Evolutionary conservation across 495 filamentous ascomycete species (phyloP).

Genomic region (Penicillium malachiteum): DNA sequence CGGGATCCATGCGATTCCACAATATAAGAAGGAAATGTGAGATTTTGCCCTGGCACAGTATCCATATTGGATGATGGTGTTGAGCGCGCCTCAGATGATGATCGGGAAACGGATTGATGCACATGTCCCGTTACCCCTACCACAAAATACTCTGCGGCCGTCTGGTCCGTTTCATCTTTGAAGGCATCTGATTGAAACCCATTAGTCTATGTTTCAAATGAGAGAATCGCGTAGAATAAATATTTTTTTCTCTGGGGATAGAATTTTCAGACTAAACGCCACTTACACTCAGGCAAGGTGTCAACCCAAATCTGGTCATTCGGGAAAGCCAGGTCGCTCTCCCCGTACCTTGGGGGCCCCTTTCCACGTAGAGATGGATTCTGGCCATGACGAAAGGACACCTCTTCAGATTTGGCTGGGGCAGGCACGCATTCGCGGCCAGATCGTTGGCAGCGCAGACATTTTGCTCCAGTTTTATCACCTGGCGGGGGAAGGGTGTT

Average conservation of each 20-base stretch:
- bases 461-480: constrained; percentile 43
- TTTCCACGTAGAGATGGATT: constrained; percentile 41
- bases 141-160: constrained; percentile 42
- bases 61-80: constrained; percentile 30
- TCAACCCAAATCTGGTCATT: constrained; percentile 40
- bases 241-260: neutral
- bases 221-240: neutral
- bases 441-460: constrained; percentile 44
- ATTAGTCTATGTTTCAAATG: neutral
- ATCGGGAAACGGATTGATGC: constrained; percentile 20
- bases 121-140: constrained; percentile 22
- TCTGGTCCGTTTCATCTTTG: constrained; percentile 45
- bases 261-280: neutral
- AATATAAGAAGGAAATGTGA: constrained; percentile 11
- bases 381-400: constrained; percentile 46
- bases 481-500: constrained; percentile 18
- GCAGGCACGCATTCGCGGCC: constrained; percentile 43
- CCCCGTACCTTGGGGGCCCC: constrained; percentile 44
- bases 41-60: constrained; percentile 15
- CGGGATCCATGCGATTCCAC: constrained; percentile 19
- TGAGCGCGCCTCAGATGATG: constrained; percentile 27
- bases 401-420: constrained; percentile 40
- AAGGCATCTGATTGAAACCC: constrained; percentile 27
- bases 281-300: constrained; percentile 33
- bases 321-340: constrained; percentile 42